Evolutionary conservation across 768 basidiomycete species (phyloP), one percentile per base, ranked within the genome.

Genomic region (Cystobasidium onofrii): DNA sequence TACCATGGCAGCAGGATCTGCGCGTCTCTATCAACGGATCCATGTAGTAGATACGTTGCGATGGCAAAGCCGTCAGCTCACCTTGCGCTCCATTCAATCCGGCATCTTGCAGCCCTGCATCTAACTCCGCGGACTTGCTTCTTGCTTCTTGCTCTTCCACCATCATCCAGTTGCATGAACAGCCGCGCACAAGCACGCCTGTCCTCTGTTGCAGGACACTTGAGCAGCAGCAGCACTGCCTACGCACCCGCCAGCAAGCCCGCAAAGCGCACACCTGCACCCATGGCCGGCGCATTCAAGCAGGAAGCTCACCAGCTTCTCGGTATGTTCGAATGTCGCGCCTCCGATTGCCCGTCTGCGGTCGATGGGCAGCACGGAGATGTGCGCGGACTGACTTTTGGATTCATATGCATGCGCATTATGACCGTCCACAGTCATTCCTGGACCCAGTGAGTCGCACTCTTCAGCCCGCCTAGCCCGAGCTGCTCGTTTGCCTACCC

Each of bases 251-350:
- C 27, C n/a, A n/a, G n/a, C 25, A 60, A 60, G 33, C 27, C 25
- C 17, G 17, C 27, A 20, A 50, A 50, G 57, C 57, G 10, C 9
- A n/a, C 57, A 27, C 2, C 25, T 6, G 57, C 57, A 29, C 33
- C 57, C 25, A 71, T 71, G 69, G 54, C 29, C 52, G 17, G 17
- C 15, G 23, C 69, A 71, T 71, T 71, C 69, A 71, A 71, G 69
- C 69, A 71, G 69, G 54, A 71, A 60, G 46, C 69, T 20, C 69
- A 71, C 69, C 29, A 71, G 69, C 69, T 71, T 39, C 69, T 71
- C 18, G 69, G 69, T 71, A 17, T n/a, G 64, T 46, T n/a, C n/a
- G n/a, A n/a, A n/a, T n/a, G 29, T 61, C 29, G 31, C 29, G 57
- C 57, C 9, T 23, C 57, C 34, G 31, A 7, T 31, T 39, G 57